phyloP scores from a whole-genome alignment of 495 filamentous ascomycete genomes.

The Sordaria brevicollis region DNA sequence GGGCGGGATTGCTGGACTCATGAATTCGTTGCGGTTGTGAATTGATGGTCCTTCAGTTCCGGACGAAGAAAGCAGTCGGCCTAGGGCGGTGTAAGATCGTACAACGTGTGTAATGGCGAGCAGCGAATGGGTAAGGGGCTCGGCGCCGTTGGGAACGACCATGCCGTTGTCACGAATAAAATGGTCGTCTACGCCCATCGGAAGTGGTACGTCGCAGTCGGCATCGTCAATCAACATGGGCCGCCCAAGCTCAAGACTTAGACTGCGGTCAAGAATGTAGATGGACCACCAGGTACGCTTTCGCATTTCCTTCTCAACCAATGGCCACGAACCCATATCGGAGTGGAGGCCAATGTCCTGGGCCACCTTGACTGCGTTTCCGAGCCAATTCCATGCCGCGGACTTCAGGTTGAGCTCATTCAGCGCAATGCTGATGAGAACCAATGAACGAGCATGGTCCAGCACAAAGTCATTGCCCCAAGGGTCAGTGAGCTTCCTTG shows the following conservation, averaged over 20 bases:
- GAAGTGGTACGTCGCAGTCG: slow-evolving; percentile 77
- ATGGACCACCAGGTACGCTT: slow-evolving; percentile 90
- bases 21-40: not conserved
- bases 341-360: slow-evolving; percentile 83
- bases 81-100: slow-evolving; percentile 67
- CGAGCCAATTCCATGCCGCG: slow-evolving; percentile 84
- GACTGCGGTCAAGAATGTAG: slow-evolving; percentile 77
- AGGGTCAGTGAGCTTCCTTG: slow-evolving; percentile 60
- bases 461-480: slow-evolving; percentile 77
- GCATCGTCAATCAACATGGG: slow-evolving; percentile 79
- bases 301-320: slow-evolving; percentile 81
- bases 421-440: slow-evolving; percentile 71
- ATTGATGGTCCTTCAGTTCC: not conserved
- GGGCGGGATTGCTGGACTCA: slow-evolving; percentile 44
- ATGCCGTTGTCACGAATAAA: slow-evolving; percentile 58
- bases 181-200: slow-evolving; percentile 72
- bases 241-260: slow-evolving; percentile 73
- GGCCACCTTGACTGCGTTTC: slow-evolving; percentile 69
- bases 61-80: slow-evolving; percentile 58
- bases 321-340: slow-evolving; percentile 61
- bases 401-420: slow-evolving; percentile 83
- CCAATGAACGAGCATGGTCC: slow-evolving; percentile 62
- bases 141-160: slow-evolving; percentile 36
- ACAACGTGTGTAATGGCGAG: slow-evolving; percentile 74
- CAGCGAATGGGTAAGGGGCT: slow-evolving; percentile 50